Conservation (phyloP, 192 early-diverging fungal species). For the Coemansia sp. region DNA sequence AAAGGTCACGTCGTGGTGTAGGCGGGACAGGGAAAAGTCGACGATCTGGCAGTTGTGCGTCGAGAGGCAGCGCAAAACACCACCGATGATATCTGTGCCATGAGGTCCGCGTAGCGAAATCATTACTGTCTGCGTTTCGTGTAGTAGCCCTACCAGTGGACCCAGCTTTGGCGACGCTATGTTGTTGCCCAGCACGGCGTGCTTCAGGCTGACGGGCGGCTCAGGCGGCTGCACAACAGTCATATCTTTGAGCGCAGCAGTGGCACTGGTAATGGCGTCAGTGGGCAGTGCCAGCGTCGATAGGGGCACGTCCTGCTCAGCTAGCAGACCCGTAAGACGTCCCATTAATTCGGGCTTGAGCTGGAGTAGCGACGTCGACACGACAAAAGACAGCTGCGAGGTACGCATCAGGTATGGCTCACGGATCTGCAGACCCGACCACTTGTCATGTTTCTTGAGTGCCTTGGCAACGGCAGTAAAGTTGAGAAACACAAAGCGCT, state of each 20-base stretch:
- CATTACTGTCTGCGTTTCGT: constrained; percentile 71
- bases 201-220: constrained; percentile 18
- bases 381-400: constrained; percentile 67
- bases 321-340: constrained; percentile 54
- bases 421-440: constrained; percentile 73
- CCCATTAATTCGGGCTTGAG: constrained; percentile 76
- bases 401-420: constrained; percentile 75
- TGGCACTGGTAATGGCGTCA: constrained; percentile 21
- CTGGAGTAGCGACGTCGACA: constrained; percentile 62
- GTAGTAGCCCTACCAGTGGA: constrained; percentile 41
- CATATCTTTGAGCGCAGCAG: constrained; percentile 23
- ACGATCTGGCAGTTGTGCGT: constrained; percentile 76
- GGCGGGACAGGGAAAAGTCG: constrained; percentile 85
- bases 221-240: background rate
- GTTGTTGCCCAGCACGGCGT: constrained; percentile 55
- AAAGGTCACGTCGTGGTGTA: constrained; percentile 95
- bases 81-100: constrained; percentile 90
- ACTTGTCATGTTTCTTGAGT: constrained; percentile 85
- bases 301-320: constrained; percentile 30
- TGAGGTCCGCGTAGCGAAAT: constrained; percentile 84
- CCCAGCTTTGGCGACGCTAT: constrained; percentile 56
- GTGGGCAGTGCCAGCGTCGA: constrained; percentile 34
- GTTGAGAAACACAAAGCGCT: constrained; percentile 83
- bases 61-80: constrained; percentile 74
- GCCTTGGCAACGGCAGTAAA: constrained; percentile 87